These are phyloP conservation scores for Ensete glaucum DNA, from an alignment of 176 grass and related monocot genomes.

Conservation along the genomic window DNA sequence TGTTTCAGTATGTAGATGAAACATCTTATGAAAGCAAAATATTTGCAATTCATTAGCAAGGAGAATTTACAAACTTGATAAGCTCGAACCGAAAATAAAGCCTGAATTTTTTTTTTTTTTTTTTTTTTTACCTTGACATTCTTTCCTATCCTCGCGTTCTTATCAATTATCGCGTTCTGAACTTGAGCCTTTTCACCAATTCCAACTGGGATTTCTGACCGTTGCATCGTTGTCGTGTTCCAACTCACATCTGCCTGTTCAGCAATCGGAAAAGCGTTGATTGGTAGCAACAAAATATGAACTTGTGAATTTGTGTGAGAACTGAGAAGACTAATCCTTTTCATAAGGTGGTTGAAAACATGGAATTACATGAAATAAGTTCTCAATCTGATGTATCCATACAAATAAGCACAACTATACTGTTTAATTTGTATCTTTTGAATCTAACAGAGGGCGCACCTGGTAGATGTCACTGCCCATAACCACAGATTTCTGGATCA, in stretches of 20 bases:
- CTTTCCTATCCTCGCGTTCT: constrained; percentile 14
- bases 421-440: no score
- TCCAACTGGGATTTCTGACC: constrained; percentile 9
- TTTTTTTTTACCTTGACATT: constrained; percentile 11
- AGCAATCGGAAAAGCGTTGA: neutral
- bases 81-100: neutral
- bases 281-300: neutral
- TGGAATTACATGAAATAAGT: no score
- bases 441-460: neutral
- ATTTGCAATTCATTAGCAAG: neutral
- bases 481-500: constrained; percentile 16
- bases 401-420: no score
- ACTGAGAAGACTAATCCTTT: no score
- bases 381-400: no score
- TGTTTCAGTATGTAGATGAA: no score
- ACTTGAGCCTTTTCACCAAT: constrained; percentile 7
- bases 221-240: neutral
- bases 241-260: neutral
- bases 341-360: no score
- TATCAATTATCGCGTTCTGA: constrained; percentile 19
- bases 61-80: neutral
- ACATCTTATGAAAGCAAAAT: no score
- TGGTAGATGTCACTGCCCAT: constrained; percentile 15
- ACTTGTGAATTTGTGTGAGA: no score
- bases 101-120: neutral